Base-by-base conservation (phyloP, 257 asterid species). In the Hygrophila difformis region DNA sequence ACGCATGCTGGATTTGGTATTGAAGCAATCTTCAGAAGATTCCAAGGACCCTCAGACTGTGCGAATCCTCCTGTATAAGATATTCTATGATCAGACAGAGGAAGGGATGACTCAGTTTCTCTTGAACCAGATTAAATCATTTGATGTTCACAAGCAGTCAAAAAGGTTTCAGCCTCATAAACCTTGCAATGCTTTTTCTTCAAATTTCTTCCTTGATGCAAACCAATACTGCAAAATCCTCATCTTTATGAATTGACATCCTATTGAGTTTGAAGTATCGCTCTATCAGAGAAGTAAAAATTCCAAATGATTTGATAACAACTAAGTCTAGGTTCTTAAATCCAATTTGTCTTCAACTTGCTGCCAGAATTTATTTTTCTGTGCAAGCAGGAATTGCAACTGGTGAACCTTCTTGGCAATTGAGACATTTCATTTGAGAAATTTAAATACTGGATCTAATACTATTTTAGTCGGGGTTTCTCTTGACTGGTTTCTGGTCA, bases 1-100 rank as follows among this genome's bases (percentile, higher is more conserved):
- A 49, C 74, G 93, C 9, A 76, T 82, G 79, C 62, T 91, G 78
- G 96, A 86, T 72, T 76, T 86, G 79, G 95, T 86, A 66, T 76
- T 91, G 55, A 76, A 77, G 72, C 74, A 67, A 70, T 78, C 89
- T 50, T 63, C 68, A 39, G 89, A 80, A 72, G 94, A 82, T 65
- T 86, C 95, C 15, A 74, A 57, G 70, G 98, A 91, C 68, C 75
- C 82, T 67, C 91, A 76, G 75, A 91, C 86, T 33, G 91, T 93
- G 43, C 88, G 98, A 10, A 51, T 82, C 68, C 95, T 86, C 61
- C 92, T 91, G 37, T 91, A 85, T 84, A 91, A 91, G 81, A 71
- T 91, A 68, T 85, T 91, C 71, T 91, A 91, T 47, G 94, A 91
- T 76, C 98, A 91, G 72, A 91, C 98, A 22, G 98, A 91, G 62